Conservation (phyloP, 805 yeast species). For the Starmera caribaea region DNA sequence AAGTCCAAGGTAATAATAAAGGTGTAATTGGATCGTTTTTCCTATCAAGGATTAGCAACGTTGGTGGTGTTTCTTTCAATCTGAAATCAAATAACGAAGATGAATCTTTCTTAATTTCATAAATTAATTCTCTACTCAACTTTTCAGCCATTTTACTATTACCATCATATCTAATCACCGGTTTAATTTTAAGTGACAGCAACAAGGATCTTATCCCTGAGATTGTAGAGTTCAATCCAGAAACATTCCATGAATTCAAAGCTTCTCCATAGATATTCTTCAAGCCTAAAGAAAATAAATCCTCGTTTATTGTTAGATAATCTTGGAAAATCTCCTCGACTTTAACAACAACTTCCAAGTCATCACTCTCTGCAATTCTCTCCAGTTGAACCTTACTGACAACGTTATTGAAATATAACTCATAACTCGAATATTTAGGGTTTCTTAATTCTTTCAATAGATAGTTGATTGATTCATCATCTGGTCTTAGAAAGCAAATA, state of each 20-base stretch:
- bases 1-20: slow-evolving; percentile 90
- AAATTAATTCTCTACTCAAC: slow-evolving; percentile 57
- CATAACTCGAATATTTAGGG: slow-evolving; percentile 77
- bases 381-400: slow-evolving; percentile 74
- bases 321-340: slow-evolving; percentile 85
- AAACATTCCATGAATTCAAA: slow-evolving; percentile 36
- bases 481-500: slow-evolving; percentile 69
- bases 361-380: slow-evolving; percentile 83
- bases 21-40: slow-evolving; percentile 92
- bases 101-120: slow-evolving; percentile 44
- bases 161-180: slow-evolving; percentile 68
- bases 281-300: slow-evolving; percentile 45
- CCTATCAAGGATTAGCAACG: slow-evolving; percentile 71
- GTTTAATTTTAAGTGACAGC: slow-evolving; percentile 67
- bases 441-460: slow-evolving; percentile 57
- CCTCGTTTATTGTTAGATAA: slow-evolving; percentile 62
- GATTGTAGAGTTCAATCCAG: slow-evolving; percentile 29
- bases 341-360: slow-evolving; percentile 63
- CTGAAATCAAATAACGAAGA: slow-evolving; percentile 61
- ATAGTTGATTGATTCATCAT: slow-evolving; percentile 47
- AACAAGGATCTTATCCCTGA: slow-evolving; percentile 45
- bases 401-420: slow-evolving; percentile 67
- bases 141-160: slow-evolving; percentile 56
- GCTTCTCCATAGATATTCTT: slow-evolving; percentile 25
- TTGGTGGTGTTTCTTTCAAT: slow-evolving; percentile 56